These are phyloP conservation scores for Pythium sukuiense DNA, from an alignment of 352 stramenopile species.

Conservation along the genomic window DNA sequence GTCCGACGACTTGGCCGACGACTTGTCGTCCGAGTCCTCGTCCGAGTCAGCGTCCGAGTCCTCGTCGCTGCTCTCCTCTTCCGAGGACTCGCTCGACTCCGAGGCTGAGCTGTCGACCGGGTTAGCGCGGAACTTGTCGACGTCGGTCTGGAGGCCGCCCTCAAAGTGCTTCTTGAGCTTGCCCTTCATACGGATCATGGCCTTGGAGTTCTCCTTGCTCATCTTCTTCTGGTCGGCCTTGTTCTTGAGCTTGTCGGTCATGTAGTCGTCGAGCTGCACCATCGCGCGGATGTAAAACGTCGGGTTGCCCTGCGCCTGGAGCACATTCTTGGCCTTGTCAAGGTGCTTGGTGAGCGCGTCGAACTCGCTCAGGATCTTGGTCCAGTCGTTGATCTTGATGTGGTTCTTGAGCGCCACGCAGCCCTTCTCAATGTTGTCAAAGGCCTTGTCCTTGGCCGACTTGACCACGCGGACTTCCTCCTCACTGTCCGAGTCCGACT, in stretches of 20 bases:
- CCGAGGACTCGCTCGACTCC: slow-evolving; percentile 37
- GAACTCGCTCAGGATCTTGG: slow-evolving; percentile 94
- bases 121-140: slow-evolving; percentile 91
- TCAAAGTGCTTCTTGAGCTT: slow-evolving; percentile 97
- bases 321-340: slow-evolving; percentile 87
- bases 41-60: slow-evolving; percentile 38
- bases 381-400: slow-evolving; percentile 97
- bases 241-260: slow-evolving; percentile 92
- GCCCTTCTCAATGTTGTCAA: slow-evolving; percentile 53
- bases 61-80: slow-evolving; percentile 35
- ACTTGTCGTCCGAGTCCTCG: slow-evolving; percentile 28
- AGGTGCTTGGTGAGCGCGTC: slow-evolving; percentile 93
- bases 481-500: slow-evolving; percentile 83
- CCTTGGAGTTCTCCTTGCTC: slow-evolving; percentile 94
- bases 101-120: slow-evolving; percentile 80
- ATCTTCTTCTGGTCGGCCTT: slow-evolving; percentile 98
- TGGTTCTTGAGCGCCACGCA: slow-evolving; percentile 82
- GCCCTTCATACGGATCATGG: slow-evolving; percentile 97
- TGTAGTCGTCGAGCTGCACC: slow-evolving; percentile 92
- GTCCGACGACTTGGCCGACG: slow-evolving; percentile 15
- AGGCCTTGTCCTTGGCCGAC: slow-evolving; percentile 60
- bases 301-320: slow-evolving; percentile 84
- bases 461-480: slow-evolving; percentile 95
- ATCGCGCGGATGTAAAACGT: slow-evolving; percentile 94
- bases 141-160: slow-evolving; percentile 77